Evolutionary conservation across 352 stramenopile genomes (phyloP).

Genomic region (Pythium aristosporum): DNA sequence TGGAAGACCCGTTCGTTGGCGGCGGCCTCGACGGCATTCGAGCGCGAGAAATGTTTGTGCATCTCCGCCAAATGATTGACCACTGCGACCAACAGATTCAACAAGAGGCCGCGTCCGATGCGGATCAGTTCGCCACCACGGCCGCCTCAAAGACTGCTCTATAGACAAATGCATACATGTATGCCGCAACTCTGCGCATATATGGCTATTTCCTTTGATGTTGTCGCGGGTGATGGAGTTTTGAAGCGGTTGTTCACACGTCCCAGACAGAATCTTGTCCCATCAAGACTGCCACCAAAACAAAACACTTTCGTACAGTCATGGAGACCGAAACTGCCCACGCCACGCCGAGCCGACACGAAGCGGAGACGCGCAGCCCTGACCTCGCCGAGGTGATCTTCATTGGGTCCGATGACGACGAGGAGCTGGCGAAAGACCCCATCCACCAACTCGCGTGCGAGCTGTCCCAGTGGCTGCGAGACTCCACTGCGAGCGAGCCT

Average conservation of each 20-base stretch:
- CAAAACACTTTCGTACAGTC: not conserved
- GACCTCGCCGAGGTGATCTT: not conserved
- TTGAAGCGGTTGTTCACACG: not conserved
- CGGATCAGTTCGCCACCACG: not conserved
- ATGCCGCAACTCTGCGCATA: not conserved
- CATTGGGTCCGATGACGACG: not conserved
- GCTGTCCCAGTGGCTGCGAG: not conserved
- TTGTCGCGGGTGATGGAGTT: too few species aligned
- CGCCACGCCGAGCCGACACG: not conserved
- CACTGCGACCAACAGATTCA: slow-evolving; percentile 36
- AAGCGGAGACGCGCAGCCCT: too few species aligned
- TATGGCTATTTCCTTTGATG: too few species aligned
- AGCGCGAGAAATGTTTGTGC: slow-evolving; percentile 49
- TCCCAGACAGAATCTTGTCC: not conserved
- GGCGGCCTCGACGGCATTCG: slow-evolving; percentile 69
- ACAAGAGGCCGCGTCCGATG: not conserved
- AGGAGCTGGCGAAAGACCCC: not conserved
- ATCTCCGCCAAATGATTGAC: slow-evolving; percentile 59
- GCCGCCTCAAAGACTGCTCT: not conserved
- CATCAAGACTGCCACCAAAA: not conserved
- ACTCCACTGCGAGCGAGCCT: not conserved
- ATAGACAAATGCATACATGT: not conserved
- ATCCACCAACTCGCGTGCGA: not conserved
- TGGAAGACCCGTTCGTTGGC: slow-evolving; percentile 82
- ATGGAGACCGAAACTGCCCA: not conserved